Evolutionary conservation across 805 yeast genomes (phyloP), one percentile per base, ranked within the genome.

Genomic region (Cyberlindnera maritima): DNA sequence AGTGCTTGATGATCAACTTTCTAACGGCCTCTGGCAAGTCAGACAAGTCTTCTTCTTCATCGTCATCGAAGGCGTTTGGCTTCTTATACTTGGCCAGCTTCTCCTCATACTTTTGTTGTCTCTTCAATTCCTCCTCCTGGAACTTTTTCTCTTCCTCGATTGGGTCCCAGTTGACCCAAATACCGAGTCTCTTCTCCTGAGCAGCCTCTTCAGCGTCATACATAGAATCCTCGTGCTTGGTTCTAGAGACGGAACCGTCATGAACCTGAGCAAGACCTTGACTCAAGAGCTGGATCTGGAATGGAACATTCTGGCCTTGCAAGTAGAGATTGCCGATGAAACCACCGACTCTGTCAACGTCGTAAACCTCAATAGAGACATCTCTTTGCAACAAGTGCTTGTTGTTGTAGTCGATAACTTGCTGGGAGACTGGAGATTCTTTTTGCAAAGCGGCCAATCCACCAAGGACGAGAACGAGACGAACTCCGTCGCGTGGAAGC

Each of bases 291-390:
- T 69, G 64, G 13, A 74, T 68, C 57, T 85, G 91, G 52, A 80
- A 72, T 19, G 88, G 90, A 28, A 62, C 55, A 26, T 71, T 69
- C 38, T 70, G 71, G 2, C 79, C 74, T 13, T 75, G 76, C 11
- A 79, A 58, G 60, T 69, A 85, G 43, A 87, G 57, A 58, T 81
- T 79, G 39, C 96, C 94, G 59, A 87, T 79, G 59, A 89, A 89
- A 0, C 86, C 88, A 48, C 96, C 96, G 46, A 83, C 72, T 60
- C 81, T 85, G 62, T 89, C 96, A 43, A 78, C 77, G 47, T 78
- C 83, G 54, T 78, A 78, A 18, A 88, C 76, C 44, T 83, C 84
- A 53, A 88, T 69, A 53, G 77, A 81, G 36, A 88, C 87, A 51
- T 82, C 88, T 60, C 89, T 77, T 68, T 88, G 96, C 62, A 80